Percentiles rank a stretch among this genome's conserved stretches.
phyloP scores from a whole-genome alignment of 2,329 filamentous ascomycete species.

The Pseudogymnoascus sp. region DNA sequence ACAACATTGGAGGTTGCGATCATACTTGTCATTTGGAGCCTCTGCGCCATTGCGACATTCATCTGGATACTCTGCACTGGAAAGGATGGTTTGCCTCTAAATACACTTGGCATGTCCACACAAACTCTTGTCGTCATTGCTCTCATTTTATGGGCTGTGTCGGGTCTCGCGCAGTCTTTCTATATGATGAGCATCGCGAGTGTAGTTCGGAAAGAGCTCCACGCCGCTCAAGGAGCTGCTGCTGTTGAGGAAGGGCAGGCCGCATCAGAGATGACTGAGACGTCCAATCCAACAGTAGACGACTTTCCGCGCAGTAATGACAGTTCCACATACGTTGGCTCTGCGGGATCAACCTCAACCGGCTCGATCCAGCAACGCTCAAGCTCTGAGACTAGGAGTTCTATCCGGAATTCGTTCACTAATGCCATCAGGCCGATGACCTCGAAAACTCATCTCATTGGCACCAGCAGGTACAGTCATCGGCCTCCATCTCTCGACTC shows the following conservation, averaged over 20 bases:
- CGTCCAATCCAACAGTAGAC: constrained; percentile 10
- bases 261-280: background rate
- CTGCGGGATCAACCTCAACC: constrained; percentile 29
- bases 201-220: constrained; percentile 23
- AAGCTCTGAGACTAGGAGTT: constrained; percentile 39
- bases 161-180: constrained; percentile 21
- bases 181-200: constrained; percentile 25
- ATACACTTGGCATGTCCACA: constrained; percentile 17
- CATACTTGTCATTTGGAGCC: constrained; percentile 19
- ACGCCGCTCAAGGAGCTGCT: background rate
- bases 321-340: constrained; percentile 19
- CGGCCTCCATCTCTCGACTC: constrained; percentile 45
- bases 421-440: constrained; percentile 46
- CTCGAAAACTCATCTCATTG: constrained; percentile 49
- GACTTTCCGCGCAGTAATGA: constrained; percentile 14
- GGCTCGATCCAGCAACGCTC: constrained; percentile 41
- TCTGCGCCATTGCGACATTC: constrained; percentile 22
- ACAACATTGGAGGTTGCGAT: constrained; percentile 25
- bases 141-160: constrained; percentile 25
- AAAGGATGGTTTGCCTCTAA: constrained; percentile 17
- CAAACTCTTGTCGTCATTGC: constrained; percentile 20
- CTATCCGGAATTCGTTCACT: constrained; percentile 43
- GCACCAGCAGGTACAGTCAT: constrained; percentile 31
- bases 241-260: background rate
- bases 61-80: constrained; percentile 20